Evolutionary conservation across 1,139 yeast species (phyloP).

Genomic region (Eremothecium cymbalariae): DNA sequence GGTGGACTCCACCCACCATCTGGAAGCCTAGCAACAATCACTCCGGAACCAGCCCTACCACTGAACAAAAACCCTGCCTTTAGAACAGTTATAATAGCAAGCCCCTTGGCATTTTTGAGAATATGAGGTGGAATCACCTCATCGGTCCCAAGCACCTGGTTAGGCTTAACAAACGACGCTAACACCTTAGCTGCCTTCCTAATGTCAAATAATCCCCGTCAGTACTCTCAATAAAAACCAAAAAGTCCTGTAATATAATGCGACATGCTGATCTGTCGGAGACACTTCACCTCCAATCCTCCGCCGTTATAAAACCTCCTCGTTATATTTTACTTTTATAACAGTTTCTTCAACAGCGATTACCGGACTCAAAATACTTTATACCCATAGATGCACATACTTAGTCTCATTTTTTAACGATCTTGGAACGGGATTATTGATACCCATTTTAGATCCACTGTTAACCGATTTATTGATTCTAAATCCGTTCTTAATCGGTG

Average conservation of each 20-base stretch:
- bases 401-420: constrained; percentile 79
- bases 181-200: constrained; percentile 94
- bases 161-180: constrained; percentile 88
- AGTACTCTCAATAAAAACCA: too few species aligned
- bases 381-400: constrained; percentile 41
- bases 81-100: constrained; percentile 82
- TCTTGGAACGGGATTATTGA: constrained; percentile 93
- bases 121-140: constrained; percentile 85
- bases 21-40: constrained; percentile 84
- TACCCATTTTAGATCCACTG: too few species aligned
- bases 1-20: constrained; percentile 99
- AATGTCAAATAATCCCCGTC: too few species aligned
- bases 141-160: constrained; percentile 85
- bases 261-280: too few species aligned
- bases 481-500: too few species aligned
- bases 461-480: too few species aligned
- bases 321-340: too few species aligned
- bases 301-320: too few species aligned
- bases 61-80: constrained; percentile 95
- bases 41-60: constrained; percentile 97
- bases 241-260: too few species aligned
- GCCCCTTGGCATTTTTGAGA: constrained; percentile 82
- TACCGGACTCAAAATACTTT: too few species aligned
- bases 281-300: too few species aligned
- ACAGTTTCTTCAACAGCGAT: too few species aligned